Conservation (phyloP, 495 filamentous ascomycete genomes). For the Filosporella fistucella region DNA sequence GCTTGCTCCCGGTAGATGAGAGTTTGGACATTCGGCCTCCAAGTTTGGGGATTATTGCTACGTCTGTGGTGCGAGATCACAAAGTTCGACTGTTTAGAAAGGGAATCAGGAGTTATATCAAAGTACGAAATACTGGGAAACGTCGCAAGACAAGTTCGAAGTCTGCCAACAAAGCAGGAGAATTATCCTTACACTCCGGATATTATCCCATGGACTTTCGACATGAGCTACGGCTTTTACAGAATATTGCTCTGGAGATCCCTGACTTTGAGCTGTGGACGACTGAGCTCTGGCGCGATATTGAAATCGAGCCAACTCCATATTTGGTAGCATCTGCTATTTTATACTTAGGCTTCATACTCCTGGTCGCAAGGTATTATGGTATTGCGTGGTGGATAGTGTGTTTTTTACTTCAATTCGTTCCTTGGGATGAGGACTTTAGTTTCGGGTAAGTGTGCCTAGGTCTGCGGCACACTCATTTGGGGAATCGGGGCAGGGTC, state of each 20-base stretch:
- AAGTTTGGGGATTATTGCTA: neutral
- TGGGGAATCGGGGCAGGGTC: no score
- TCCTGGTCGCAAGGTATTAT: constrained; percentile 16
- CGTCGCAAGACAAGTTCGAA: no score
- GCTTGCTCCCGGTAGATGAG: constrained; percentile 31
- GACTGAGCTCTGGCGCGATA: constrained; percentile 18
- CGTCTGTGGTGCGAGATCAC: neutral
- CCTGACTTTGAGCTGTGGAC: constrained; percentile 16
- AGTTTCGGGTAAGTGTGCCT: neutral
- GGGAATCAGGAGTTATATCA: constrained; percentile 14
- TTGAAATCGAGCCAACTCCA: constrained; percentile 19
- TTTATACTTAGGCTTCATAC: constrained; percentile 13
- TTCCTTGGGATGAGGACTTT: constrained; percentile 22
- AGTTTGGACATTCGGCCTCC: no score
- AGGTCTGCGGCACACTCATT: no score
- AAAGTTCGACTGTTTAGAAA: constrained; percentile 1
- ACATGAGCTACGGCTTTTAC: neutral
- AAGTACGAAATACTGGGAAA: no score
- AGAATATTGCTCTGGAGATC: constrained; percentile 12
- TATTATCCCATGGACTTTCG: constrained; percentile 4
- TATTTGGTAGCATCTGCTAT: constrained; percentile 19
- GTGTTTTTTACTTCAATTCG: constrained; percentile 7
- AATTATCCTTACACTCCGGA: neutral
- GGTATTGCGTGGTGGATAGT: constrained; percentile 1
- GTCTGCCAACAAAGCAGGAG: neutral